These are phyloP conservation scores for Citrullus mucosospermus DNA, from an alignment of 306 rosid genomes.

Conservation along the genomic window DNA sequence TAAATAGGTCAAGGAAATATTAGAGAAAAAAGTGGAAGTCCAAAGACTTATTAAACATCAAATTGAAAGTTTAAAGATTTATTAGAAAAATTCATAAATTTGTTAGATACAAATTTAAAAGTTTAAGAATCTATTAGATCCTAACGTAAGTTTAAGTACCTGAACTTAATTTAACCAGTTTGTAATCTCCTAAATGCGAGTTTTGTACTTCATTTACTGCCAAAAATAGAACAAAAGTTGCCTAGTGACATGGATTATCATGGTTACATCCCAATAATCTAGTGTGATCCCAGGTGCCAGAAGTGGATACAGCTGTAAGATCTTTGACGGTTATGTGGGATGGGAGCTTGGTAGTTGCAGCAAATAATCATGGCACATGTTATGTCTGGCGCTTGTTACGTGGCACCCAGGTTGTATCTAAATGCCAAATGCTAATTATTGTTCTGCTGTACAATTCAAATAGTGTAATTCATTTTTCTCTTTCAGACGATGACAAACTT, in stretches of 20 bases:
- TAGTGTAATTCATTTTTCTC: slow-evolving; percentile 3
- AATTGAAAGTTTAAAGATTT: neutral
- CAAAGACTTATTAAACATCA: neutral
- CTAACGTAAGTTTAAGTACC: neutral
- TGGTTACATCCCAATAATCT: slow-evolving; percentile 9
- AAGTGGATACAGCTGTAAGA: slow-evolving; percentile 97
- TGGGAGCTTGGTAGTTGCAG: slow-evolving; percentile 98
- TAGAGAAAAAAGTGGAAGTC: neutral
- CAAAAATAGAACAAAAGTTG: neutral
- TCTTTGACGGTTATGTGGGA: slow-evolving; percentile 99
- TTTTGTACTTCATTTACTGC: neutral
- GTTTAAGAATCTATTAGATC: neutral
- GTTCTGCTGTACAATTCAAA: neutral
- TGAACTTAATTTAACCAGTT: neutral
- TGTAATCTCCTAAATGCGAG: neutral
- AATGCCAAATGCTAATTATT: neutral
- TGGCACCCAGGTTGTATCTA: slow-evolving; percentile 71
- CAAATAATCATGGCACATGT: slow-evolving; percentile 95
- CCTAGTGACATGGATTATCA: neutral
- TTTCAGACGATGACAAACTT: slow-evolving; percentile 97
- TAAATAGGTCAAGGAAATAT: too few species aligned
- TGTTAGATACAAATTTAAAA: neutral
- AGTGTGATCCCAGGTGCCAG: slow-evolving; percentile 69
- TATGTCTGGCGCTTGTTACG: slow-evolving; percentile 95
- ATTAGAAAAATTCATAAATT: neutral